Base-by-base conservation (phyloP, 2,329 filamentous ascomycete genomes). In the Boeremia exigua region DNA sequence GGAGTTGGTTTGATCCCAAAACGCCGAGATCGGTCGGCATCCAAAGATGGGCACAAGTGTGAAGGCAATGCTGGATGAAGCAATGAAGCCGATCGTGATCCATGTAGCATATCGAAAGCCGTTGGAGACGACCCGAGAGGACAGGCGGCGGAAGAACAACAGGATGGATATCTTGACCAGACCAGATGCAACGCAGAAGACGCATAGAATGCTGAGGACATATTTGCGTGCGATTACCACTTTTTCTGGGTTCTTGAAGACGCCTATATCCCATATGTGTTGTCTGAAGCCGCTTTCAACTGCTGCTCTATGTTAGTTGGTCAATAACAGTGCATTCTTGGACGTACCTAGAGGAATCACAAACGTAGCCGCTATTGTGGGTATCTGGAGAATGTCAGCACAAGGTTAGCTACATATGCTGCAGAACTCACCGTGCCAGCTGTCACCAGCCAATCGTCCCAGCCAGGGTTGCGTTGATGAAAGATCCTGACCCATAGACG, bases 111-210 rank as follows among this genome's bases (percentile, higher is more conserved):
- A 68, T 36, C 61, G 60, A 33, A 72, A 73, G 3, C 40, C 30
- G 1, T 45, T 62, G 5, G 70, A 72, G 2, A 72, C 59, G 2
- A 61, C 63, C 8, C 69, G 66, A 11, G 68, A 52, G 8, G 66
- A 67, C 0, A 73, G 59, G 1, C 70, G 65, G 4, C 69, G 66
- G 32, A 70, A 73, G 51, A 72, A 73, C 2, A 70, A 59, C 3
- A 75, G 61, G 14, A 75, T 73, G 8, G 70, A 73, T 11, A 75
- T 62, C 38, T 75, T 75, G 45, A 73, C 64, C 1, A 73, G 46
- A 0, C 71, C 70, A 2, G 69, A 63, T 4, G 60, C 62, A 4
- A 59, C n/a, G 40, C 68, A 68, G 46, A 73, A 75, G 11, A 64
- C 46, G 27, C 58, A 58, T 37, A 72, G 60, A 6, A 68, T 62